Evolutionary conservation across 345 rosid species (phyloP), one percentile per base, ranked within the genome.

Genomic region (Eucalyptus tenuipes): DNA sequence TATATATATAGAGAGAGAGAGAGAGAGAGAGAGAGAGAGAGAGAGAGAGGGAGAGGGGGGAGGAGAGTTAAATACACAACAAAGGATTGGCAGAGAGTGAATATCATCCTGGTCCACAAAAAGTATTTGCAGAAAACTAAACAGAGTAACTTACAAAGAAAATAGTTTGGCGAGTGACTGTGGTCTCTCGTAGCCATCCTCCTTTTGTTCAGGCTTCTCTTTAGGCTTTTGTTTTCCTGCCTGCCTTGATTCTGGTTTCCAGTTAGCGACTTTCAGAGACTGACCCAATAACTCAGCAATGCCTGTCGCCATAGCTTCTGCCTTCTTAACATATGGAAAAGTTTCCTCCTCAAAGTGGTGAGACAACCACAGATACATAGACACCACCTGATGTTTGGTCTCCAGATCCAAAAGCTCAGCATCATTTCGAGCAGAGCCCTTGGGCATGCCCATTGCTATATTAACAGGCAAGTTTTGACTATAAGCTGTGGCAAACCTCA

Each of bases 361-460:
- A 91, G 99, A 95, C 90, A 97, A 64, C 99, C 99, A 97, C 40
- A 97, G 93, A 91, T 97, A 97, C 97, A 95, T 95, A 2, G 99
- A 97, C 91, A 96, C 89, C 64, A 97, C 95, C 90, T 96, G 98
- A 90, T 97, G 99, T 88, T 90, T 96, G 59, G 95, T 94, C 94
- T 97, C 99, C 22, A 97, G 95, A 92, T 96, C 97, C 86, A 95
- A 91, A 47, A 97, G 98, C 88, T 97, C 98, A 0, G 95, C 59
- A 88, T 97, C 99, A 88, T 94, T 97, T 92, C 85, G 92, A 45
- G 99, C 99, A 29, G 97, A 97, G 87, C 95, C 94, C 90, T 91
- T 97, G 5, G 99, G 99, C 95, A 96, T 92, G 68, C 99, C 99
- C 98, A 97, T 96, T 13, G 98, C 98, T 44, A 96, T 91, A 89